phyloP scores from a whole-genome alignment of 768 basidiomycete genomes.

The Scleroderma bovista region DNA sequence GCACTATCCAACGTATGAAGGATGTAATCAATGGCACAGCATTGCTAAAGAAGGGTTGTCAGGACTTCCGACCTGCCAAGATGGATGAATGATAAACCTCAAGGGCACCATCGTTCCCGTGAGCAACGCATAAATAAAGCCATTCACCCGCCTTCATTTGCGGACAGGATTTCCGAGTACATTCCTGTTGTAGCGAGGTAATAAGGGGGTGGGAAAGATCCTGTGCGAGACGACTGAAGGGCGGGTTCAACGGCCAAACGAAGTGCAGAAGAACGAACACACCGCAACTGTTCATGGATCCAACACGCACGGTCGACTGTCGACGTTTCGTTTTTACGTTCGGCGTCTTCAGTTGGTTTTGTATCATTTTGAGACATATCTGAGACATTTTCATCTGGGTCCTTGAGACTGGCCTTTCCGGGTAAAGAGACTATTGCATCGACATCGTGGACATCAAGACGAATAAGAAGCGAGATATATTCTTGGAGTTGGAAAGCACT shows the following conservation, averaged over 20 bases:
- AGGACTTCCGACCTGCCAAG: conserved; percentile 11
- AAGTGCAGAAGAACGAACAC: conserved; percentile 5
- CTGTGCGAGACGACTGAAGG: conserved; percentile 72
- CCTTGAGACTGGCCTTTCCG: conserved; percentile 33
- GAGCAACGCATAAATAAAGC: conserved; percentile 93
- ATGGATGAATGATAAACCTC: conserved; percentile 47
- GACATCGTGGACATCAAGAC: conserved; percentile 84
- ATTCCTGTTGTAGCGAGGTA: conserved; percentile 80
- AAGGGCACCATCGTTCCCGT: conserved; percentile 83
- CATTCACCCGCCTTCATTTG: conserved; percentile 99
- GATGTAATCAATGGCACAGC: conserved; percentile 97
- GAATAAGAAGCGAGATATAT: conserved; percentile 84
- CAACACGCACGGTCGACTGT: conserved; percentile 82
- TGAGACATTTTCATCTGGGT: conserved; percentile 15
- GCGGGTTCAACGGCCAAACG: conserved; percentile 1
- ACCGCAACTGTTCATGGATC: conserved; percentile 70
- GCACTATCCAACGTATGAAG: conserved; percentile 90
- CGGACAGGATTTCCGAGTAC: conserved; percentile 80
- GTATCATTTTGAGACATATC: conserved; percentile 27
- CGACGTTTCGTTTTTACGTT: conserved; percentile 41
- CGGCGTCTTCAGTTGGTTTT: conserved; percentile 25
- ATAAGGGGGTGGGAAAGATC: conserved; percentile 84
- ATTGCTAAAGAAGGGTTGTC: conserved; percentile 51
- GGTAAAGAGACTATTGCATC: conserved; percentile 76
- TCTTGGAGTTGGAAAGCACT: conserved; percentile 95